Evolutionary conservation across 176 grass and related monocot species (phyloP), one percentile per base, ranked within the genome.

Genomic region (Urochloa ruziziensis): DNA sequence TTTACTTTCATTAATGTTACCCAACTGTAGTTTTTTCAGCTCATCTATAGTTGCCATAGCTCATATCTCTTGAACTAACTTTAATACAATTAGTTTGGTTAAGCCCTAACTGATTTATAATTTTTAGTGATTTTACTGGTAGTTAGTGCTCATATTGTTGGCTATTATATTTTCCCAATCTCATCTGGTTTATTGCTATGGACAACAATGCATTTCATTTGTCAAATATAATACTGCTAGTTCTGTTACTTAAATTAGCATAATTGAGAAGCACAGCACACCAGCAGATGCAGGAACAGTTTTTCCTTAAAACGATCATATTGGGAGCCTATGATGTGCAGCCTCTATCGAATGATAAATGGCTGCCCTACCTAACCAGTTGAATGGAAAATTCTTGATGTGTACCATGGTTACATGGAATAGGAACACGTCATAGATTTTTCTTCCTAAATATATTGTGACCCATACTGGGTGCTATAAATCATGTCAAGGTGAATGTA

Each of bases 131-230:
- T 67, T 30, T 28, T 74, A 84, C 62, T 85, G 10, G 5, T 76
- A 69, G 33, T 30, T 24, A 53, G 33, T 89, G 52, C 32, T 81
- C 0, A 17, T 25, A 4, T 67, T 67, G 9, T 40, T 81, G 53
- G 52, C 32, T 76, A 23, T n/a, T 42, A 30, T 53, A 74, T 17
- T 37, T 53, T 56, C 37, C 40, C 48, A 32, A 74, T 7, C 42
- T 68, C 33, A 10, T 61, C 62, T 81, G n/a, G n/a, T 24, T 80
- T 77, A 80, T 80, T 84, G 36, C 18, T 73, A 35, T 67, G 7
- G 37, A 47, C 8, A 44, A 32, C 18, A 73, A n/a, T 24, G 0
- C 6, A 25, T 48, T 54, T 77, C 53, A 17, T n/a, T 9, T 40
- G 32, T 77, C 1, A 62, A 54, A 80, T 88, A 43, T 17, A 36